Evolutionary conservation across 2,329 filamentous ascomycete genomes (phyloP).

Genomic region (Dactylonectria macrodidyma): DNA sequence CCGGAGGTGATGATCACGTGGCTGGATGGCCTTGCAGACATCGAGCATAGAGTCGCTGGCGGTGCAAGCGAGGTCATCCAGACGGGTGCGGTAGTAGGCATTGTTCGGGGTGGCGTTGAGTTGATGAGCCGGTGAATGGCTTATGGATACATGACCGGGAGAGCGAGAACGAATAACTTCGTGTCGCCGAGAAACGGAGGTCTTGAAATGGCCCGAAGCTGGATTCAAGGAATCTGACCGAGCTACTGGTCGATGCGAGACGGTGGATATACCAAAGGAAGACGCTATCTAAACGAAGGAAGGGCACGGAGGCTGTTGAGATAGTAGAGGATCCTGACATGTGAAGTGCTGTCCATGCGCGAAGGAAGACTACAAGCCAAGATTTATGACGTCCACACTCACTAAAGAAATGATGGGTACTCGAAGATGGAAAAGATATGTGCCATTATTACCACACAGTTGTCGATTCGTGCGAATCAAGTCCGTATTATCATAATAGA

Average conservation of each 20-base stretch:
- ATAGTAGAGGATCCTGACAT: neutral
- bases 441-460: too few species aligned
- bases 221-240: neutral
- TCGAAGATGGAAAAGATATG: neutral
- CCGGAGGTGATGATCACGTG: constrained; percentile 90
- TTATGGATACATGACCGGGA: neutral
- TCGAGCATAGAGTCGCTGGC: constrained; percentile 91
- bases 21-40: constrained; percentile 91
- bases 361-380: constrained; percentile 1
- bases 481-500: too few species aligned
- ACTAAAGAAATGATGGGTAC: neutral
- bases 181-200: neutral
- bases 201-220: neutral
- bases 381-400: too few species aligned
- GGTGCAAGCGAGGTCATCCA: constrained; percentile 91
- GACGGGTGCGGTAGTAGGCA: constrained; percentile 92
- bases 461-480: too few species aligned
- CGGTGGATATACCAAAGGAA: neutral
- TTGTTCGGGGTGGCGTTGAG: constrained; percentile 89
- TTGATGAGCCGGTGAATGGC: constrained; percentile 62
- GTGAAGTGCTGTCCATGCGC: neutral
- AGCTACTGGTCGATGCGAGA: neutral
- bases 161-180: neutral
- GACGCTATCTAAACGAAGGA: neutral
- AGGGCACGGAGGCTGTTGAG: neutral